Evolutionary conservation across 192 early-diverging fungal species (phyloP).

Genomic region (Jimgerdemannia lactiflua): DNA sequence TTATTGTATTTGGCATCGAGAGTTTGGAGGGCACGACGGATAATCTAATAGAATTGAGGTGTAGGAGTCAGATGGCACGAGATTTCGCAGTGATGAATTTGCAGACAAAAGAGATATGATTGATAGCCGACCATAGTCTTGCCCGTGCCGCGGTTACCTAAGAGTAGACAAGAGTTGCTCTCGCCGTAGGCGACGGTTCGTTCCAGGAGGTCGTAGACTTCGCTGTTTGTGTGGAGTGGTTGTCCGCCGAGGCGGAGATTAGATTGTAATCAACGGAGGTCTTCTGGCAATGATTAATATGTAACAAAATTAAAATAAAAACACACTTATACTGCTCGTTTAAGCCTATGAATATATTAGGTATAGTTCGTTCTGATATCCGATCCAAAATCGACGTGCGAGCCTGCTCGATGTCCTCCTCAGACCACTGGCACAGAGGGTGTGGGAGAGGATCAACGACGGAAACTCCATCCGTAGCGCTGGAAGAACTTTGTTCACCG

Average conservation of each 20-base stretch:
- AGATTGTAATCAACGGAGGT: not conserved
- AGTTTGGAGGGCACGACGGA: slow-evolving; percentile 38
- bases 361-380: slow-evolving; percentile 31
- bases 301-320: not conserved
- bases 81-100: too few relatives aligned
- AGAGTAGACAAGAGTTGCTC: slow-evolving; percentile 83
- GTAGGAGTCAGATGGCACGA: too few relatives aligned
- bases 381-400: not conserved
- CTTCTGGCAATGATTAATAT: slow-evolving; percentile 3
- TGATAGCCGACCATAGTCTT: slow-evolving; percentile 44
- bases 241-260: slow-evolving; percentile 18
- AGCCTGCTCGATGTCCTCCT: not conserved
- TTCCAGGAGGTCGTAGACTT: slow-evolving; percentile 51
- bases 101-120: slow-evolving; percentile 3
- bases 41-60: slow-evolving; percentile 13
- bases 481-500: not conserved
- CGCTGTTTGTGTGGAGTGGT: slow-evolving; percentile 10
- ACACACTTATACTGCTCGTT: slow-evolving; percentile 44
- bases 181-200: slow-evolving; percentile 67
- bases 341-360: slow-evolving; percentile 37
- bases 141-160: slow-evolving; percentile 80
- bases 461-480: not conserved
- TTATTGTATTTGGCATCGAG: slow-evolving; percentile 20
- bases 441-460: not conserved
- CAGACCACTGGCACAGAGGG: not conserved